Conservation (phyloP, 1,284 basidiomycete species). For the Ceratobasidium sp. region DNA sequence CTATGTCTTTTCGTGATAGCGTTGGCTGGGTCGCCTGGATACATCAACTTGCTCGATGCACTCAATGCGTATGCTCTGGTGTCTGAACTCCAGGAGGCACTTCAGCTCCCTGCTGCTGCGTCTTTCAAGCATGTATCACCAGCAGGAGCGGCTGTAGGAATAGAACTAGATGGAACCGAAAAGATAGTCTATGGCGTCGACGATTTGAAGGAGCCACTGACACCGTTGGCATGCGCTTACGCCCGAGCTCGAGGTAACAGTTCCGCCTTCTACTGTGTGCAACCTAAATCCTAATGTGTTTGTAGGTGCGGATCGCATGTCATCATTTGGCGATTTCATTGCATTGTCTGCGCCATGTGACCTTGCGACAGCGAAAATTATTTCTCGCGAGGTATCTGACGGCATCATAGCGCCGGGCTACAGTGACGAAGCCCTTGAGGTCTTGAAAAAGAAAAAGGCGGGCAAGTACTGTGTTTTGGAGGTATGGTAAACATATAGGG, state of each 20-base stretch:
- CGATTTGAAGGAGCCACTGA: conserved; percentile 89
- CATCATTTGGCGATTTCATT: conserved; percentile 98
- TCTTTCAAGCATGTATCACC: conserved; percentile 99
- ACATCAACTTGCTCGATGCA: conserved; percentile 99
- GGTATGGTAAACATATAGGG: conserved; percentile 58
- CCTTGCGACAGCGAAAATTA: conserved; percentile 93
- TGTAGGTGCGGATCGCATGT: conserved; percentile 96
- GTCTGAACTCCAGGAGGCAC: conserved; percentile 89
- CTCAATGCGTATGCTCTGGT: conserved; percentile 98
- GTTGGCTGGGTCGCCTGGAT: conserved; percentile 94
- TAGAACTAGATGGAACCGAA: conserved; percentile 85
- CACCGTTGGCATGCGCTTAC: conserved; percentile 91
- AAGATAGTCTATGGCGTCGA: conserved; percentile 97
- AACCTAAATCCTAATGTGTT: conserved; percentile 40
- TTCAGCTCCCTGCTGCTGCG: conserved; percentile 91
- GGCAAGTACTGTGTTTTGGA: conserved; percentile 98
- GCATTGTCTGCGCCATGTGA: conserved; percentile 94
- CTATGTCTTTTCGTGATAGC: conserved; percentile 60
- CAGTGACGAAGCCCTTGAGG: conserved; percentile 86
- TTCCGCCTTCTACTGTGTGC: conserved; percentile 21
- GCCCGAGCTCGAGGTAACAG: conserved; percentile 87
- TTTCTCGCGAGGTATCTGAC: conserved; percentile 97
- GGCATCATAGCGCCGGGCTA: conserved; percentile 98
- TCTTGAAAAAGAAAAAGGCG: conserved; percentile 95
- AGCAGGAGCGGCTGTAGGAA: conserved; percentile 92